phyloP scores from a whole-genome alignment of 2,329 filamentous ascomycete genomes.

The Ilyonectria destructans region DNA sequence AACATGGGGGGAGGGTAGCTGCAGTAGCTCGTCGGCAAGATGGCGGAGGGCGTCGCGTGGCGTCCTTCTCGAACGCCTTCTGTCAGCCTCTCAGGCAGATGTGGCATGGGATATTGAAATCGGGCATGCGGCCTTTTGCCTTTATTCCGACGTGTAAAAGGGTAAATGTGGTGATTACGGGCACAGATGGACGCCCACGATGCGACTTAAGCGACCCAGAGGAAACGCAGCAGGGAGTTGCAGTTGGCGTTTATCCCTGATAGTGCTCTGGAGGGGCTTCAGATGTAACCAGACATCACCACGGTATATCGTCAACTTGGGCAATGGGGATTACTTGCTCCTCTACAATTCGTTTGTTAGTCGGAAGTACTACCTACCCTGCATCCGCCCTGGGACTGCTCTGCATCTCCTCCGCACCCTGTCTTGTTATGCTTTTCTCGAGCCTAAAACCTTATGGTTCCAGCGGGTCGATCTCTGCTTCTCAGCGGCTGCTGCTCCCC shows the following conservation, averaged over 20 bases:
- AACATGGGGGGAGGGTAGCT: neutral
- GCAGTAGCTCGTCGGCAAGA: conserved; percentile 5
- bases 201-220: too few relatives aligned
- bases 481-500: neutral
- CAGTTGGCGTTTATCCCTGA: too few relatives aligned
- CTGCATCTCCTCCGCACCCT: neutral
- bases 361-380: neutral
- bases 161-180: neutral
- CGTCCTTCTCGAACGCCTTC: conserved; percentile 1
- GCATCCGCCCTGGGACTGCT: neutral
- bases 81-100: neutral
- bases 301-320: neutral
- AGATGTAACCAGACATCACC: neutral
- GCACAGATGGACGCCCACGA: neutral
- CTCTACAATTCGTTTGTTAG: neutral
- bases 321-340: neutral
- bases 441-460: neutral
- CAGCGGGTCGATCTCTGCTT: neutral
- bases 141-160: neutral
- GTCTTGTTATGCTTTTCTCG: neutral
- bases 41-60: neutral
- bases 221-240: too few relatives aligned
- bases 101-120: too few relatives aligned
- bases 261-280: neutral
- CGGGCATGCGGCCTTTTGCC: neutral